A percentile compares a stretch with the other conserved stretches of the same genome.
Evolutionary conservation across 495 filamentous ascomycete species (phyloP).

Genomic region (Glarea lozoyensis): DNA sequence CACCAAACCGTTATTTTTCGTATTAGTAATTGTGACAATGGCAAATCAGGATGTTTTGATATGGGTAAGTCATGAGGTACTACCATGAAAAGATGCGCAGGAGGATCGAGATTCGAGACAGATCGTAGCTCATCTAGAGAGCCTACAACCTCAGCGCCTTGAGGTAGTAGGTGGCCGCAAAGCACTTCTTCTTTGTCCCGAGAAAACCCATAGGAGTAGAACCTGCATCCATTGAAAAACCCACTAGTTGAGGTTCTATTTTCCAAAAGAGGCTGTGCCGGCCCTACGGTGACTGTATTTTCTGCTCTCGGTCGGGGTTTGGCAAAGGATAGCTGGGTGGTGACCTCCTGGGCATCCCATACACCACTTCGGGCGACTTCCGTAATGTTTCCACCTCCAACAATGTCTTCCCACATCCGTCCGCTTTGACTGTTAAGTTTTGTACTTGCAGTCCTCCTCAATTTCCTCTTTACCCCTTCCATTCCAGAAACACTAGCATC

Average conservation of each 20-base stretch:
- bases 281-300: neutral
- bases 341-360: conserved; percentile 11
- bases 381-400: conserved; percentile 34
- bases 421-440: conserved; percentile 72
- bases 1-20: conserved; percentile 78
- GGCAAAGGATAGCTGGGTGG: neutral
- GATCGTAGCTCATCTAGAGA: conserved; percentile 34
- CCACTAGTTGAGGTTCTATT: conserved; percentile 15
- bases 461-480: conserved; percentile 46
- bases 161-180: conserved; percentile 30
- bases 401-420: conserved; percentile 81
- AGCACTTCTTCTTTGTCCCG: conserved; percentile 33
- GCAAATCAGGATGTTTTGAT: conserved; percentile 6
- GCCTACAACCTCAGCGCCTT: conserved; percentile 34
- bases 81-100: conserved; percentile 33
- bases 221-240: conserved; percentile 46
- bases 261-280: neutral
- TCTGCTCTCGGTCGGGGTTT: neutral
- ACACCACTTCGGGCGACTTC: conserved; percentile 17
- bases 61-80: conserved; percentile 35
- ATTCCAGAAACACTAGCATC: conserved; percentile 20
- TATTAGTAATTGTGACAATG: conserved; percentile 4
- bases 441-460: conserved; percentile 72
- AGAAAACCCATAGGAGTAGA: conserved; percentile 59
- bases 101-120: conserved; percentile 18